phyloP scores from a whole-genome alignment of 148 eudicot genomes.

The Agrostemma githago region DNA sequence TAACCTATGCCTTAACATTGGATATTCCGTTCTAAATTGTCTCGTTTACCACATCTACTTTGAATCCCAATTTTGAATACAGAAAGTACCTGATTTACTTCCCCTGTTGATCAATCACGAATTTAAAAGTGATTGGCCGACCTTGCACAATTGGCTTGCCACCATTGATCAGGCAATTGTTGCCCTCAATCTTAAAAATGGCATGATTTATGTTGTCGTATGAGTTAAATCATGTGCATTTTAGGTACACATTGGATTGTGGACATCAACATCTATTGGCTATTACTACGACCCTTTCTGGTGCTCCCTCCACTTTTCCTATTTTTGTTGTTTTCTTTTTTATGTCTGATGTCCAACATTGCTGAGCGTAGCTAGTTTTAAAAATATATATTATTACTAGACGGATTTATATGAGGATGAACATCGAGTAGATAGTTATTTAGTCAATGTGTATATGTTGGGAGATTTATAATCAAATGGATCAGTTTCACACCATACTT shows the following conservation, averaged over 20 bases:
- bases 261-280: conserved; percentile 14
- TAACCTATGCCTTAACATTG: too few species aligned
- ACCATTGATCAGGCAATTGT: conserved; percentile 15
- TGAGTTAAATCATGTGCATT: conserved; percentile 11
- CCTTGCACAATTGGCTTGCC: conserved; percentile 14
- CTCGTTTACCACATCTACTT: too few species aligned
- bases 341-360: conserved; percentile 7
- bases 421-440: too few species aligned
- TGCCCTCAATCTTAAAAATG: conserved; percentile 15
- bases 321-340: conserved; percentile 1
- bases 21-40: too few species aligned
- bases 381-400: not conserved
- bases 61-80: too few species aligned
- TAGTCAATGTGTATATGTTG: too few species aligned
- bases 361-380: not conserved
- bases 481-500: too few species aligned
- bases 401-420: not conserved
- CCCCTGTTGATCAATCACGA: conserved; percentile 7
- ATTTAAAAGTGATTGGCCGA: conserved; percentile 9
- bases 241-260: conserved; percentile 11
- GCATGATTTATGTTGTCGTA: not conserved
- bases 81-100: too few species aligned
- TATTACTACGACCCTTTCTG: conserved; percentile 10
- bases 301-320: conserved; percentile 12
- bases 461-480: too few species aligned